These are phyloP conservation scores for Papiliotrema laurentii DNA, from an alignment of 1,284 basidiomycete genomes.

Conservation along the genomic window DNA sequence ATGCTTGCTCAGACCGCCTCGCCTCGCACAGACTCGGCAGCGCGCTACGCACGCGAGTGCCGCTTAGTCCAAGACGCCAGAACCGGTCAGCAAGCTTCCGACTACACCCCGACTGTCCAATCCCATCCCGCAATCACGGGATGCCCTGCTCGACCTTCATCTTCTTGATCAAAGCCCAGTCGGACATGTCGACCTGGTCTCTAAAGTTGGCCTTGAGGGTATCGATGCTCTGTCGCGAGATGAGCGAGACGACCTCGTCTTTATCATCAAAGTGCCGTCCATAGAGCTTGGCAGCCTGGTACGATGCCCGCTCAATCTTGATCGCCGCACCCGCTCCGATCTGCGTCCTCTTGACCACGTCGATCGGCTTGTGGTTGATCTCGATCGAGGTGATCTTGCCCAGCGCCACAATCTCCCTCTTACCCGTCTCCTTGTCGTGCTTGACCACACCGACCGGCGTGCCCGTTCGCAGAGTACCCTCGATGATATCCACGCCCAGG, in stretches of 20 bases:
- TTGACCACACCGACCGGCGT: slow-evolving; percentile 96
- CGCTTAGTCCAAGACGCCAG: no score
- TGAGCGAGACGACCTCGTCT: slow-evolving; percentile 86
- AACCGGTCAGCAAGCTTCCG: no score
- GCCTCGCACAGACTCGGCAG: no score
- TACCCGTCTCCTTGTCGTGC: slow-evolving; percentile 70
- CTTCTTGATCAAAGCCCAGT: slow-evolving; percentile 90
- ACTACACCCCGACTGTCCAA: not conserved
- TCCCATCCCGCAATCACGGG: slow-evolving; percentile 18
- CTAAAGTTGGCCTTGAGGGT: slow-evolving; percentile 89
- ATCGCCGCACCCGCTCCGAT: slow-evolving; percentile 94
- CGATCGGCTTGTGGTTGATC: slow-evolving; percentile 83
- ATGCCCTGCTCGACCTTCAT: slow-evolving; percentile 73
- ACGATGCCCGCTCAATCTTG: slow-evolving; percentile 96
- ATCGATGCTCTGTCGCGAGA: slow-evolving; percentile 90
- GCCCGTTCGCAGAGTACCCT: slow-evolving; percentile 86
- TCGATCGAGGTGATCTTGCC: slow-evolving; percentile 95
- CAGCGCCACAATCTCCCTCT: slow-evolving; percentile 84
- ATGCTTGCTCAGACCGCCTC: no score
- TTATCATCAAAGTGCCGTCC: slow-evolving; percentile 84
- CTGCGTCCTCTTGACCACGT: slow-evolving; percentile 84
- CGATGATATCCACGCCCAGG: slow-evolving; percentile 92
- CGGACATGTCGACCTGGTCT: slow-evolving; percentile 81
- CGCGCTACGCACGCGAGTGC: no score
- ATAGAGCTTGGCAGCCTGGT: slow-evolving; percentile 92